Base-by-base conservation (phyloP, 768 basidiomycete genomes). In the Favolaschia claudopus region DNA sequence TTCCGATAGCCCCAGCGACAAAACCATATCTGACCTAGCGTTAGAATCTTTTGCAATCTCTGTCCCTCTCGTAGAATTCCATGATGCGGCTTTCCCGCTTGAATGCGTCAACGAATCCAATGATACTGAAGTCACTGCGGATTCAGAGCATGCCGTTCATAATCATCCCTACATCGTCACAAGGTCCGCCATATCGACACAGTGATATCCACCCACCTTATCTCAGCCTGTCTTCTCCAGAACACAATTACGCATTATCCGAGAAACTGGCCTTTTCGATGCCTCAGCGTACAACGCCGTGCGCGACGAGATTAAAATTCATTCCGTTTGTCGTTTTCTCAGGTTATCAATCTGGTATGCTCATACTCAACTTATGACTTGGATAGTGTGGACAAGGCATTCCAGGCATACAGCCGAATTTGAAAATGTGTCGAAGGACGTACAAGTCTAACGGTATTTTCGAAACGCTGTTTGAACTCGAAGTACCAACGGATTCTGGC, bases 81-180 rank as follows among this genome's bases (percentile, higher is more conserved):
- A 75, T 29, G 63, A 64, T 31, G 65, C 72, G n/a, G 38, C 67
- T 3, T 70, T 70, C 19, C 60, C 40, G 19, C 75, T 72, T 47
- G 27, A 42, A 9, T 20, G 27, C 39, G 5, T 17, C 9, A 15
- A 27, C 37, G 31, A 36, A 31, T 29, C 38, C n/a, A 39, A 49
- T 13, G 64, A 63, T 10, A 17, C 38, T 13, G 61, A 67, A 32
- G 62, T 51, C n/a, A 40, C 68, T 2, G n/a, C n/a, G n/a, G n/a
- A n/a, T n/a, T n/a, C n/a, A n/a, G n/a, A n/a, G n/a, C n/a, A n/a
- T n/a, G 59, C 62, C 22, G 54, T 70, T 10, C 51, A 62, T n/a
- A 58, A 56, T 5, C 77, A 76, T 55, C 78, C 78, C 4, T 76
- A 76, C 36, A 63, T 79, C 32, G 67, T 76, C 17, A 76, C 77